phyloP scores from a whole-genome alignment of 1,284 basidiomycete genomes.

The Abortiporus biennis region DNA sequence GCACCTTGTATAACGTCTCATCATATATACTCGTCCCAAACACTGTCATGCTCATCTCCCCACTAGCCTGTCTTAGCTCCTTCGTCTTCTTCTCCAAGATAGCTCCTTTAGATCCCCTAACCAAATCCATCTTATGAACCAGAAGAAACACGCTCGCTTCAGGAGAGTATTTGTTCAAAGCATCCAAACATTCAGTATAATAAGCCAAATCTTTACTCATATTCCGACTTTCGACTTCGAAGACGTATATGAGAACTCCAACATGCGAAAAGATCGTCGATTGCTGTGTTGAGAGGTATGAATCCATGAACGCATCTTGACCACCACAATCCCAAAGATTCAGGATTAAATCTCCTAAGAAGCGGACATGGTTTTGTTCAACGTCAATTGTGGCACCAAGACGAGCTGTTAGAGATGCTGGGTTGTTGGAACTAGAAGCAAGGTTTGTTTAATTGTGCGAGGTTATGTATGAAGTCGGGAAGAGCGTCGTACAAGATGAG shows the following conservation, averaged over 20 bases:
- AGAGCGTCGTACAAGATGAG: constrained; percentile 84
- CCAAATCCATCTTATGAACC: constrained; percentile 96
- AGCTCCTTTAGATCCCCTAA: constrained; percentile 49
- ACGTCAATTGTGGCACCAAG: constrained; percentile 97
- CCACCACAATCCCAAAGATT: constrained; percentile 99
- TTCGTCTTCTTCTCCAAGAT: constrained; percentile 65
- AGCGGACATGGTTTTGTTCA: constrained; percentile 95
- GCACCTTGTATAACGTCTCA: constrained; percentile 92
- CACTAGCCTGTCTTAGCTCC: constrained; percentile 65
- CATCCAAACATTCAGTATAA: constrained; percentile 81
- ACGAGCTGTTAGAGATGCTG: constrained; percentile 85
- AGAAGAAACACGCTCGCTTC: constrained; percentile 87
- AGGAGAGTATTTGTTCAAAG: constrained; percentile 70
- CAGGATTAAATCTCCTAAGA: constrained; percentile 89
- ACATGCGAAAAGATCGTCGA: constrained; percentile 94
- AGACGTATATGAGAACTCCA: constrained; percentile 97
- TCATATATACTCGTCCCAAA: constrained; percentile 99
- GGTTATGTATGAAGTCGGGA: background rate
- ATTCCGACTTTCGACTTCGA: constrained; percentile 82
- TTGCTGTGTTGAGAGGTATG: constrained; percentile 87
- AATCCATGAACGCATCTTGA: constrained; percentile 97
- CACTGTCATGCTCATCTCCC: constrained; percentile 50
- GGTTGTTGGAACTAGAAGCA: constrained; percentile 78
- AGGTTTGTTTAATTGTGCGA: background rate
- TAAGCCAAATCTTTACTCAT: constrained; percentile 79